phyloP scores from a whole-genome alignment of 768 basidiomycete genomes.

The Paxillus ammoniavirescens region DNA sequence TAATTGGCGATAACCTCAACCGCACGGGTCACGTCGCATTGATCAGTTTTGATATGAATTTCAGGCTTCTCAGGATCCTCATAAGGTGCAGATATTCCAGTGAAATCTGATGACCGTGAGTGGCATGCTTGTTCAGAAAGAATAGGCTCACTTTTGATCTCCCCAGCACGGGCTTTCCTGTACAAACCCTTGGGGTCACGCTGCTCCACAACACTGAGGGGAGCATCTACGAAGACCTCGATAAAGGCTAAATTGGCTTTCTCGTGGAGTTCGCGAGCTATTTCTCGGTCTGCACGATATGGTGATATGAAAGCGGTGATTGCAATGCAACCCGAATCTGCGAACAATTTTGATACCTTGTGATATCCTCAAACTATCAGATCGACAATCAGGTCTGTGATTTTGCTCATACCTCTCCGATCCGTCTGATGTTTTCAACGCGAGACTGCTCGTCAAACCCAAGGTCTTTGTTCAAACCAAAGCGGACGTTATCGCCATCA shows the following conservation, averaged over 20 bases:
- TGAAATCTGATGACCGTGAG: conserved; percentile 71
- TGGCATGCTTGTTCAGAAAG: conserved; percentile 3
- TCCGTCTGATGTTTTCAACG: conserved; percentile 94
- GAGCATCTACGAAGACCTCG: conserved; percentile 95
- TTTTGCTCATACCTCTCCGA: conserved; percentile 73
- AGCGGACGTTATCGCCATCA: conserved; percentile 94
- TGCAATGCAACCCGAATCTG: conserved; percentile 80
- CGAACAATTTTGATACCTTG: conserved; percentile 92
- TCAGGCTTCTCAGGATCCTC: conserved; percentile 85
- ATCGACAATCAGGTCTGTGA: conserved; percentile 2
- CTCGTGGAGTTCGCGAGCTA: conserved; percentile 81
- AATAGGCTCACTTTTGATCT: conserved; percentile 77
- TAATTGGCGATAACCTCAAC: conserved; percentile 80
- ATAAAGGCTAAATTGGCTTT: conserved; percentile 75
- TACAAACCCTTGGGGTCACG: conserved; percentile 98
- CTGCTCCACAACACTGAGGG: conserved; percentile 81
- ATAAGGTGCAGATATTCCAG: conserved; percentile 96
- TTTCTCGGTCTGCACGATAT: conserved; percentile 82
- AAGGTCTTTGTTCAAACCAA: conserved; percentile 95
- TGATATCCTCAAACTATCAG: conserved; percentile 4
- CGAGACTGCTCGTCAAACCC: conserved; percentile 91
- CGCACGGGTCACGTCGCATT: conserved; percentile 73
- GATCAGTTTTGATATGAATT: conserved; percentile 87
- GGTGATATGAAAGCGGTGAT: conserved; percentile 99
- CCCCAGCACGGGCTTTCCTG: conserved; percentile 92